Conservation (phyloP, 2,329 filamentous ascomycete genomes). For the Fusarium compactum region DNA sequence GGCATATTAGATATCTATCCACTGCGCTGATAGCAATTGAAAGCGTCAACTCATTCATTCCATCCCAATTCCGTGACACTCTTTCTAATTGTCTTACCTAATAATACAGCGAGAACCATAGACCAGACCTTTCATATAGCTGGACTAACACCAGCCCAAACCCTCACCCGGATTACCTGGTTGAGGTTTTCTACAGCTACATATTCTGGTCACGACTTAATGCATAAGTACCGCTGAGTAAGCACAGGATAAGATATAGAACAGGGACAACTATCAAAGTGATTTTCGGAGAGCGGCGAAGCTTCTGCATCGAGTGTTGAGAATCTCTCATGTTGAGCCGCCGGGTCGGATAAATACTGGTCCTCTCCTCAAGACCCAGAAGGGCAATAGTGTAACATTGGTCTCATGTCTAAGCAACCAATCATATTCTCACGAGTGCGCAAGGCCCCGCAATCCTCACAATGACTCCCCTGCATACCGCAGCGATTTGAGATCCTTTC, state of each 20-base stretch:
- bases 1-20: constrained; percentile 1
- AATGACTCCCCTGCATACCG: not conserved
- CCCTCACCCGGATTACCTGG: not conserved
- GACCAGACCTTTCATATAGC: not conserved
- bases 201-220: no score
- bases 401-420: not conserved
- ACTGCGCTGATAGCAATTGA: not conserved
- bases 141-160: not conserved
- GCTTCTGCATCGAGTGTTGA: not conserved
- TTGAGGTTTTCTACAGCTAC: not conserved
- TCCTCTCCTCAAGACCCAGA: not conserved
- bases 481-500: not conserved
- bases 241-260: no score
- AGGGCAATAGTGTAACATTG: not conserved
- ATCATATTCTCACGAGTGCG: not conserved
- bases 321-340: not conserved
- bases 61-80: not conserved
- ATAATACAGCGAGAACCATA: not conserved
- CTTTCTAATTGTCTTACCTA: not conserved
- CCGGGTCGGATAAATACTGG: not conserved
- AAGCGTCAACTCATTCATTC: constrained; percentile 1
- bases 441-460: not conserved
- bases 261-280: not conserved
- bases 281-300: not conserved
- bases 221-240: no score